These are phyloP conservation scores for Cryptococcus sp. DNA, from an alignment of 1,284 basidiomycete genomes.

Conservation along the genomic window DNA sequence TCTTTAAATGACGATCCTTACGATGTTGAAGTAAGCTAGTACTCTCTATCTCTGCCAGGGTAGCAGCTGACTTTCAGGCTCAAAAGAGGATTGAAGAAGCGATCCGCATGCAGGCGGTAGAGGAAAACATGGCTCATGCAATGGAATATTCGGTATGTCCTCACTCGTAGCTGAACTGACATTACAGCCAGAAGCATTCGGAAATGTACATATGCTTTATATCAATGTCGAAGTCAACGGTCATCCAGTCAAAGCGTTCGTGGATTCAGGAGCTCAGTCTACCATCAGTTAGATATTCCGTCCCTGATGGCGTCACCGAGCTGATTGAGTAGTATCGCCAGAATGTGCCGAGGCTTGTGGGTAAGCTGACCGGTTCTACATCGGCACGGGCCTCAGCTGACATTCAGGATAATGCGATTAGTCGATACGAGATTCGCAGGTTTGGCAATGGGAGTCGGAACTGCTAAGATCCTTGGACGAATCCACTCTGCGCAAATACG, in stretches of 20 bases:
- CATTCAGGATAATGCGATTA: constrained; percentile 77
- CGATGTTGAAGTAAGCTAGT: constrained; percentile 66
- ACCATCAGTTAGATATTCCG: constrained; percentile 74
- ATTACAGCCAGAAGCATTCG: constrained; percentile 80
- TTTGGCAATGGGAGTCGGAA: constrained; percentile 92
- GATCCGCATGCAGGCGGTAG: constrained; percentile 81
- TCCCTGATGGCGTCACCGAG: background rate
- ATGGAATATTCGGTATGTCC: constrained; percentile 65
- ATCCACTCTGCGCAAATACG: constrained; percentile 92
- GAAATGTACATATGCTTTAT: constrained; percentile 90
- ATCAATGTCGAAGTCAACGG: constrained; percentile 83
- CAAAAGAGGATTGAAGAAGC: constrained; percentile 91
- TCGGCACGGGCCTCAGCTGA: too few relatives aligned
- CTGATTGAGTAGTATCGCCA: constrained; percentile 68
- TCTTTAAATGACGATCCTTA: constrained; percentile 77
- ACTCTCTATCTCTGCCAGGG: background rate
- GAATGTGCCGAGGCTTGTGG: constrained; percentile 90
- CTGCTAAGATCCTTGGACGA: constrained; percentile 87
- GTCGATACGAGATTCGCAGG: constrained; percentile 83
- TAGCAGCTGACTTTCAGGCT: constrained; percentile 41
- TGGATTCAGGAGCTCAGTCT: constrained; percentile 93
- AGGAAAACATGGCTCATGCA: constrained; percentile 88
- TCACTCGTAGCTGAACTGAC: background rate
- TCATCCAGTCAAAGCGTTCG: constrained; percentile 86
- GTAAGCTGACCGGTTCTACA: too few relatives aligned